These are phyloP conservation scores for Sarocladium kiliense DNA, from an alignment of 2,329 filamentous ascomycete species.

Conservation along the genomic window DNA sequence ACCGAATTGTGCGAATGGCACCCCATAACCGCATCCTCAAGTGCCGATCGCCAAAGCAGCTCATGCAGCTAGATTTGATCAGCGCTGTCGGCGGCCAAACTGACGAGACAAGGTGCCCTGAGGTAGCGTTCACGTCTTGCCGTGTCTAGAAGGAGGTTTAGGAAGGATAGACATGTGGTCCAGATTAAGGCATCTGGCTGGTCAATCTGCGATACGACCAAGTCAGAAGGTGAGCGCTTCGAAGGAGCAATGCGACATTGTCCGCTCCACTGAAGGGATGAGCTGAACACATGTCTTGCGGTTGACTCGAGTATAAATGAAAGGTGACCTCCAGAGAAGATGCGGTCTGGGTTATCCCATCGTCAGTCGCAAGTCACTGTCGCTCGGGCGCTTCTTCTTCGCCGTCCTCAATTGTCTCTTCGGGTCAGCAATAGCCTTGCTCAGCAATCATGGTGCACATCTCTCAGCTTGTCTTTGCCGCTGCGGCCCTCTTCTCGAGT, in stretches of 20 bases:
- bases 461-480: constrained; percentile 3
- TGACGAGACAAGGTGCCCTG: background rate
- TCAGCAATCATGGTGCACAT: constrained; percentile 4
- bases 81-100: background rate
- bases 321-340: background rate
- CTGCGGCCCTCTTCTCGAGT: constrained; percentile 1
- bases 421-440: background rate
- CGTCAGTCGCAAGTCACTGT: background rate
- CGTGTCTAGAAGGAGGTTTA: constrained; percentile 4
- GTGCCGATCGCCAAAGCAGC: background rate
- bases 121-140: background rate
- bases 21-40: background rate
- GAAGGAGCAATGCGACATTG: no score
- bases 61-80: background rate
- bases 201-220: background rate
- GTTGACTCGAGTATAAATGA: background rate
- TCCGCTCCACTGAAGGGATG: no score
- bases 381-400: no score
- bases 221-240: no score
- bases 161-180: background rate
- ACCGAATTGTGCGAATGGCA: background rate
- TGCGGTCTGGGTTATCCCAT: no score
- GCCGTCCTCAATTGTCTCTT: no score
- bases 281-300: background rate
- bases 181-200: background rate